These are phyloP conservation scores for Colletotrichum tropicale DNA, from an alignment of 2,329 filamentous ascomycete genomes.

Conservation along the genomic window DNA sequence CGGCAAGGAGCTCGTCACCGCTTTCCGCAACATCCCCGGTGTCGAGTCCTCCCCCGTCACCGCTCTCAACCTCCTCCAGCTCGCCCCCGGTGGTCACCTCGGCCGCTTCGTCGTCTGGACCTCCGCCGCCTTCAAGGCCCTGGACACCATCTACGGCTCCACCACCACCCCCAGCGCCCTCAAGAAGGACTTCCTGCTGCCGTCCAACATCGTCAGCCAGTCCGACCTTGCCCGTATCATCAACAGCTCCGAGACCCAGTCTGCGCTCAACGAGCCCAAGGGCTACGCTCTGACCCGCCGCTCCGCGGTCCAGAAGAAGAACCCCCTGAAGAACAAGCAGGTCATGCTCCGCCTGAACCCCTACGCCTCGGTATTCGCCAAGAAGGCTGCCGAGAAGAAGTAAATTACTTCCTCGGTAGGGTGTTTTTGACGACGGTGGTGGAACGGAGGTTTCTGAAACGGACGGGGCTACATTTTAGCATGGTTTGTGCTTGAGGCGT, in stretches of 20 bases:
- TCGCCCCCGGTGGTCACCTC: constrained; percentile 97
- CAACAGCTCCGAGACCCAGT: constrained; percentile 99
- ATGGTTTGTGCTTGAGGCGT: constrained; percentile 25
- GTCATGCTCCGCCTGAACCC: constrained; percentile 98
- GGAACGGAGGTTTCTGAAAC: constrained; percentile 17
- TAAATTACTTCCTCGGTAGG: not conserved
- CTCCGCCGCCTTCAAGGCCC: constrained; percentile 92
- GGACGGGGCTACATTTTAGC: constrained; percentile 23
- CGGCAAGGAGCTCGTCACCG: constrained; percentile 89
- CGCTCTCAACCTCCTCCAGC: constrained; percentile 97
- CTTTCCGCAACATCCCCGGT: constrained; percentile 99
- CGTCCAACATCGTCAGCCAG: constrained; percentile 90
- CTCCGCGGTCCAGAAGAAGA: constrained; percentile 97
- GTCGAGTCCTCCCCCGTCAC: constrained; percentile 96
- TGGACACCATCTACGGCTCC: constrained; percentile 96
- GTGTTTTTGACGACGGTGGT: constrained; percentile 12
- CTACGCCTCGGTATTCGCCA: constrained; percentile 88
- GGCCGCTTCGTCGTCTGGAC: constrained; percentile 99
- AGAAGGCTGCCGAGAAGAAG: constrained; percentile 66
- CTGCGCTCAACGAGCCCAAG: constrained; percentile 89
- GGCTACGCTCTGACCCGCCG: constrained; percentile 91
- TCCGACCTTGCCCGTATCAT: constrained; percentile 96
- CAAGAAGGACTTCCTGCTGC: constrained; percentile 99
- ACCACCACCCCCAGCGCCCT: constrained; percentile 87
- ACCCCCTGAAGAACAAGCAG: constrained; percentile 99